Conservation (phyloP, 2,329 filamentous ascomycete species). For the Talaromyces pinophilus region DNA sequence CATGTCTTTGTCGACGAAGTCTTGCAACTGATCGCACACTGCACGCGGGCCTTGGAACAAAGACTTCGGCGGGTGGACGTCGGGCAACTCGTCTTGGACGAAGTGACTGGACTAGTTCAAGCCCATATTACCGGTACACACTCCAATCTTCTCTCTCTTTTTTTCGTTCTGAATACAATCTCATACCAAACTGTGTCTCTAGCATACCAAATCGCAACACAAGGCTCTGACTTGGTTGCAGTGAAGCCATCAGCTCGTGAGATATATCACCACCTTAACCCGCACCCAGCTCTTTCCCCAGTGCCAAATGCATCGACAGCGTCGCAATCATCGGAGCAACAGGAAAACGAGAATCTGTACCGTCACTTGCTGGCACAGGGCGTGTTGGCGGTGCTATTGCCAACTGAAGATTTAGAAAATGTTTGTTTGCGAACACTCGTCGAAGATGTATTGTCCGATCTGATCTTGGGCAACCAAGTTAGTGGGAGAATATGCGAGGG, state of each 20-base stretch:
- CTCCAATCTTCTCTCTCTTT: slow-evolving; percentile 2
- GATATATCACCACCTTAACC: slow-evolving; percentile 81
- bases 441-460: slow-evolving; percentile 83
- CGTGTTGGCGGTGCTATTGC: slow-evolving; percentile 77
- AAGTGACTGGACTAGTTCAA: slow-evolving; percentile 79
- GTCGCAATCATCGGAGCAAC: slow-evolving; percentile 60
- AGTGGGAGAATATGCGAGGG: slow-evolving; percentile 80
- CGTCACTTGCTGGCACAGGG: slow-evolving; percentile 85
- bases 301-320: slow-evolving; percentile 62
- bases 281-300: slow-evolving; percentile 77
- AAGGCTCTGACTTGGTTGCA: slow-evolving; percentile 59
- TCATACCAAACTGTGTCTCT: slow-evolving; percentile 28
- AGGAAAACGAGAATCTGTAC: slow-evolving; percentile 77
- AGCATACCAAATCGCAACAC: slow-evolving; percentile 74
- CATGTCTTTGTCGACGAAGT: slow-evolving; percentile 85
- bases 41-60: slow-evolving; percentile 83
- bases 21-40: slow-evolving; percentile 87
- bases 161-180: slow-evolving; percentile 15
- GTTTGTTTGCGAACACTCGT: slow-evolving; percentile 80
- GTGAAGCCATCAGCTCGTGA: slow-evolving; percentile 64
- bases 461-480: slow-evolving; percentile 81
- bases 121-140: slow-evolving; percentile 73
- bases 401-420: slow-evolving; percentile 90
- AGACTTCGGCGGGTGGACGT: slow-evolving; percentile 79
- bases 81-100: slow-evolving; percentile 79